A percentile compares a stretch with the other conserved stretches of the same genome.
These are phyloP conservation scores for Calonectria ilicicola DNA, from an alignment of 2,329 filamentous ascomycete genomes.

Conservation along the genomic window DNA sequence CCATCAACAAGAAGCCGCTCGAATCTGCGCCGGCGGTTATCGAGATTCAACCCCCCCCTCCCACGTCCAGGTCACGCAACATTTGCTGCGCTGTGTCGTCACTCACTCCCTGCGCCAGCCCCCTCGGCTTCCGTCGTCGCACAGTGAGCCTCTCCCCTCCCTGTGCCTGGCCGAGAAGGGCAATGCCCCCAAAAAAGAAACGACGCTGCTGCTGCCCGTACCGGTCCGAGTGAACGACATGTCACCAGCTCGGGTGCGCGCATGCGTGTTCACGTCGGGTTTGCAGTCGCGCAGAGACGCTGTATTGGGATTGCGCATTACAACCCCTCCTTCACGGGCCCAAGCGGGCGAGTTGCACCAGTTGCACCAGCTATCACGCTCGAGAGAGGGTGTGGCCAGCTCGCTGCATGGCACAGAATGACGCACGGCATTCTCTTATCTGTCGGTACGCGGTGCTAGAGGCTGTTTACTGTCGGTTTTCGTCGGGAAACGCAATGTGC, in stretches of 20 bases:
- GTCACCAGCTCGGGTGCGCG: slow-evolving; percentile 17
- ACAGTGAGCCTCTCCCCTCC: neutral
- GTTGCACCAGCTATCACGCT: neutral
- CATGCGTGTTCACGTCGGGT: slow-evolving; percentile 9
- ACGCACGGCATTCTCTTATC: neutral
- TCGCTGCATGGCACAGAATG: neutral
- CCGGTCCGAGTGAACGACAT: slow-evolving; percentile 3
- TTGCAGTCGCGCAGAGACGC: slow-evolving; percentile 1
- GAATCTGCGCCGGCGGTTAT: neutral
- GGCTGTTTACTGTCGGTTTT: neutral
- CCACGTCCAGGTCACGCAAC: neutral
- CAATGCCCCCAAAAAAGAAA: neutral
- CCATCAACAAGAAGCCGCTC: neutral
- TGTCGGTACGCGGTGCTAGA: neutral
- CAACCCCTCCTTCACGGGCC: neutral
- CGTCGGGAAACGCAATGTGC: neutral
- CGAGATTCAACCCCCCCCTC: neutral
- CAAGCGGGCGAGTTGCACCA: neutral
- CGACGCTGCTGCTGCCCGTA: neutral
- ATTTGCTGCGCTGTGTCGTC: neutral
- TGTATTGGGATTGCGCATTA: neutral
- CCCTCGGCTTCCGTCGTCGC: neutral
- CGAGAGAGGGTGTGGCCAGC: neutral
- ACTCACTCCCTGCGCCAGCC: neutral
- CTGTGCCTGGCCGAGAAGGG: slow-evolving; percentile 18